Evolutionary conservation across 1,284 basidiomycete genomes (phyloP), one percentile per base, ranked within the genome.

Genomic region (Ceratobasidium sp.): DNA sequence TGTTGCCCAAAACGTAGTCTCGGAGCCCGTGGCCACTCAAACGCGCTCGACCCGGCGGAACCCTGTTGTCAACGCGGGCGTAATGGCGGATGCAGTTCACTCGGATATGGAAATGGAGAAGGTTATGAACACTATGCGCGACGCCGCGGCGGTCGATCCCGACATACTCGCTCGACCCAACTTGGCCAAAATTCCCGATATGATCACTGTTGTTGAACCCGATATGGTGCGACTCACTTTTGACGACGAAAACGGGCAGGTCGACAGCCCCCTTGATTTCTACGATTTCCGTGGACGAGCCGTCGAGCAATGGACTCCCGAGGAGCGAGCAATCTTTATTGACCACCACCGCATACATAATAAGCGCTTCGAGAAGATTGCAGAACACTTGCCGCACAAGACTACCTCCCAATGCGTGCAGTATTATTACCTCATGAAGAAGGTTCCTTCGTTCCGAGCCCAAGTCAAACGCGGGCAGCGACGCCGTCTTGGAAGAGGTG

Each of bases 31-130:
- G n/a, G 57, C 60, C 1, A 52, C 64, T n/a, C 56, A 60, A 47
- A 70, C 85, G 1, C 81, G 90, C 56, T 87, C 88, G 33, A 91
- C 89, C n/a, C 83, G 90, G 39, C 85, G 90, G 33, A 85, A 87
- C 13, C 82, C 87, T 46, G 86, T 88, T 0, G 79, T 78, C 19
- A 70, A 62, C 13, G 47, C 68, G 13, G 73, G 71, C 8, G 71
- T 73, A 29, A 82, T 93, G 71, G 93, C 93, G 23, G 95, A 98
- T 77, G 89, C 92, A 6, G 95, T 96, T 11, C 87, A 93, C 1
- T 95, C 94, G 19, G 96, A 98, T 77, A 84, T 97, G 68, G 96
- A 98, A 81, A 95, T 98, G 85, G 91, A 98, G 75, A 94, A 95
- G 79, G 95, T 98, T 75, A 88, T 98, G 67, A 93, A 93, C 11